These are phyloP conservation scores for Lasiodiplodia hormozganensis DNA, from an alignment of 2,329 filamentous ascomycete species.

Conservation along the genomic window DNA sequence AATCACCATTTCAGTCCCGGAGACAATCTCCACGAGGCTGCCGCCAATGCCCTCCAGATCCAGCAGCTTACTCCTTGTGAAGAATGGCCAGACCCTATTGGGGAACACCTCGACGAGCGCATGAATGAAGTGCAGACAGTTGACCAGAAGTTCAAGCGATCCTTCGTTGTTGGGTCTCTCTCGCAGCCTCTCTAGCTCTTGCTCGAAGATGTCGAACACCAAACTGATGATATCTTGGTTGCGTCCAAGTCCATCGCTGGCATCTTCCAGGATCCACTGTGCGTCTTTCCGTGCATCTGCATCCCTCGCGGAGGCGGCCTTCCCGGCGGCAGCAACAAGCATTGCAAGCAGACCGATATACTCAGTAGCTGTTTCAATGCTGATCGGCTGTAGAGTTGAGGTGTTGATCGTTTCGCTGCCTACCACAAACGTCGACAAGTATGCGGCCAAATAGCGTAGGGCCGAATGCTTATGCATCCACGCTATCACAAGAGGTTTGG, in stretches of 20 bases:
- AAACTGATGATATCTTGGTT: constrained; percentile 79
- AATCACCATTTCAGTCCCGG: constrained; percentile 79
- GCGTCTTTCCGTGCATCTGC: constrained; percentile 41
- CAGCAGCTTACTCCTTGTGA: constrained; percentile 81
- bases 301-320: constrained; percentile 31
- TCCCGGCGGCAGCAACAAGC: constrained; percentile 59
- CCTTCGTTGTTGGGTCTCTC: constrained; percentile 66
- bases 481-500: constrained; percentile 75
- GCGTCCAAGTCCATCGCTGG: constrained; percentile 58
- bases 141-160: constrained; percentile 70
- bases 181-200: constrained; percentile 59
- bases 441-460: constrained; percentile 78
- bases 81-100: constrained; percentile 86
- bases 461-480: constrained; percentile 80
- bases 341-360: constrained; percentile 76
- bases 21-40: constrained; percentile 77
- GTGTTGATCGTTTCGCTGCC: constrained; percentile 59
- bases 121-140: constrained; percentile 81
- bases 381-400: constrained; percentile 55
- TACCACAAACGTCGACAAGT: constrained; percentile 63
- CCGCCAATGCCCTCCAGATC: constrained; percentile 78
- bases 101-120: constrained; percentile 76
- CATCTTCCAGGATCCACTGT: constrained; percentile 56
- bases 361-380: constrained; percentile 71
- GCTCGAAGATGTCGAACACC: constrained; percentile 84